These are phyloP conservation scores for Chaetomiaceae sp. DNA, from an alignment of 2,329 filamentous ascomycete species.

Conservation along the genomic window DNA sequence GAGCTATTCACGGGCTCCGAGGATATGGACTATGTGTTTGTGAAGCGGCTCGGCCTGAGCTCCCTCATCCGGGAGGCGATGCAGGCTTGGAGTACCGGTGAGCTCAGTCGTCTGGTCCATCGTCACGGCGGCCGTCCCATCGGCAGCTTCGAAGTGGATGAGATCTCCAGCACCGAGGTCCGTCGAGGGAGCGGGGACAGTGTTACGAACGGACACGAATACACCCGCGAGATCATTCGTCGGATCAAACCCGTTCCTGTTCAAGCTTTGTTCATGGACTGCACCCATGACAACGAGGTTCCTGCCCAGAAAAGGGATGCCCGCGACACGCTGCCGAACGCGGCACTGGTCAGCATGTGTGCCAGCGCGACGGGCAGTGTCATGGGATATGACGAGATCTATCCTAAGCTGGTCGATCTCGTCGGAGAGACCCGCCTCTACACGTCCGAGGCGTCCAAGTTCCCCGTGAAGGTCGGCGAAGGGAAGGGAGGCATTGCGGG, in stretches of 20 bases:
- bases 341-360: slow-evolving; percentile 93
- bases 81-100: slow-evolving; percentile 95
- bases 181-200: slow-evolving; percentile 21
- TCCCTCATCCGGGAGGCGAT: slow-evolving; percentile 94
- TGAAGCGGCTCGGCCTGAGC: slow-evolving; percentile 85
- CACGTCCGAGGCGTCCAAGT: slow-evolving; percentile 66
- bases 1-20: slow-evolving; percentile 96
- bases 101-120: slow-evolving; percentile 89
- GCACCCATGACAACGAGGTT: slow-evolving; percentile 96
- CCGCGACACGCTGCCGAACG: slow-evolving; percentile 88
- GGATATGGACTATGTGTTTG: slow-evolving; percentile 93
- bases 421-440: slow-evolving; percentile 86
- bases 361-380: slow-evolving; percentile 91
- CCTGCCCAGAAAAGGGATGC: slow-evolving; percentile 94
- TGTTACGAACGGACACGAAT: slow-evolving; percentile 32
- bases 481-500: slow-evolving; percentile 82
- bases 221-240: slow-evolving; percentile 63
- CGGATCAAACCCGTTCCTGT: slow-evolving; percentile 84
- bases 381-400: slow-evolving; percentile 97
- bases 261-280: slow-evolving; percentile 97
- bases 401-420: slow-evolving; percentile 87
- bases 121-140: slow-evolving; percentile 90
- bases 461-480: slow-evolving; percentile 58
- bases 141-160: slow-evolving; percentile 94
- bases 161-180: slow-evolving; percentile 62